Evolutionary conservation across 257 asterid species (phyloP).

Genomic region (Capsicum baccatum): DNA sequence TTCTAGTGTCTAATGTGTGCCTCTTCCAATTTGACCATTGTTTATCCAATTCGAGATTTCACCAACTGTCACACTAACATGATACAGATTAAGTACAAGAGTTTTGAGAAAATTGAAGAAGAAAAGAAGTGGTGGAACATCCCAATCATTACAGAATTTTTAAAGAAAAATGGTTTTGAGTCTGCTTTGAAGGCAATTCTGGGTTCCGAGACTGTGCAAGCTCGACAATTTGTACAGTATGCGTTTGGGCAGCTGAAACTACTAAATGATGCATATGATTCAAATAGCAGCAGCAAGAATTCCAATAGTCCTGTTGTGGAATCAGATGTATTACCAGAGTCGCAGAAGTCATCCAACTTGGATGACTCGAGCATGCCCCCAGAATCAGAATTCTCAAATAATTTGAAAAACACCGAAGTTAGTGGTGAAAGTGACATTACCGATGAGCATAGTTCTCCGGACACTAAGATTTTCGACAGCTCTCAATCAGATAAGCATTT

Average conservation of each 20-base stretch:
- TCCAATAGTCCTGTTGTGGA: conserved; percentile 17
- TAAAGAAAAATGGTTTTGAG: conserved; percentile 75
- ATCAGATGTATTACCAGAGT: conserved; percentile 32
- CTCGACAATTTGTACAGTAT: conserved; percentile 89
- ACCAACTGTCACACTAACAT: conserved; percentile 32
- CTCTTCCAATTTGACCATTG: conserved; percentile 14
- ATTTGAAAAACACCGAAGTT: conserved; percentile 38
- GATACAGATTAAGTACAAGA: conserved; percentile 82
- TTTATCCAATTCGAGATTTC: background rate
- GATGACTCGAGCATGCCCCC: conserved; percentile 34
- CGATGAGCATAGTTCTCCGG: conserved; percentile 27
- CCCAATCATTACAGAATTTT: conserved; percentile 80
- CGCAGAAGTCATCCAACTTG: background rate
- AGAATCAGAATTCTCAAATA: conserved; percentile 41
- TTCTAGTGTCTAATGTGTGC: background rate
- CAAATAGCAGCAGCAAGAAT: conserved; percentile 35
- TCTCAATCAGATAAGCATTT: conserved; percentile 67
- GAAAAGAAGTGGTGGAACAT: conserved; percentile 97
- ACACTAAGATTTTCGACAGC: conserved; percentile 42
- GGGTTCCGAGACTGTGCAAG: conserved; percentile 92
- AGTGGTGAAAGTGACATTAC: conserved; percentile 20
- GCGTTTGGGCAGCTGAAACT: conserved; percentile 87
- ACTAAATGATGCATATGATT: conserved; percentile 68
- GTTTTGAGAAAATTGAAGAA: conserved; percentile 79
- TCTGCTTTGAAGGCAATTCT: conserved; percentile 74